Evolutionary conservation across 1,284 basidiomycete genomes (phyloP).

Genomic region (Trichosporon inkin): DNA sequence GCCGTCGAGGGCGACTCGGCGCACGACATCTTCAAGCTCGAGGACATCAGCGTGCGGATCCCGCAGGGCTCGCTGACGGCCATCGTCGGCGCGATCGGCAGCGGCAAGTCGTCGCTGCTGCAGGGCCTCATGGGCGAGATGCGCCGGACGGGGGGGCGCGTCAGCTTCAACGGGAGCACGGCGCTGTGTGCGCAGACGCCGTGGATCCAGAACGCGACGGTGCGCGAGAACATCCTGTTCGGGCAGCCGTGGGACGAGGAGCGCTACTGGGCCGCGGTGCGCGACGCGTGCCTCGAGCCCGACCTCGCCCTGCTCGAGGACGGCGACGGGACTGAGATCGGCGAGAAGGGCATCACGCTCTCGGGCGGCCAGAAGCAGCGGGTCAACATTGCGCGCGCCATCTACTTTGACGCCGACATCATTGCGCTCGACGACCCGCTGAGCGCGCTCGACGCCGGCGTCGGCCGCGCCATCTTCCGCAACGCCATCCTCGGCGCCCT

Average conservation of each 20-base stretch:
- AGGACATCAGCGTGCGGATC: slow-evolving; percentile 61
- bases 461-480: slow-evolving; percentile 76
- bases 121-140: slow-evolving; percentile 75
- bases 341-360: slow-evolving; percentile 64
- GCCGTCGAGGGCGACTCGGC: slow-evolving; percentile 38
- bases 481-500: slow-evolving; percentile 68
- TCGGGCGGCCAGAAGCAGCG: slow-evolving; percentile 52
- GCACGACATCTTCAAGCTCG: slow-evolving; percentile 62
- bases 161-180: slow-evolving; percentile 62
- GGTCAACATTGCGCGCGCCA: slow-evolving; percentile 65
- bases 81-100: slow-evolving; percentile 70
- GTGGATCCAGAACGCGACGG: slow-evolving; percentile 72
- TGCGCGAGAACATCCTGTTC: slow-evolving; percentile 76
- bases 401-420: slow-evolving; percentile 80
- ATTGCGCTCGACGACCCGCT: slow-evolving; percentile 81
- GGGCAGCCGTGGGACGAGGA: slow-evolving; percentile 73
- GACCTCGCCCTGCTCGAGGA: slow-evolving; percentile 76
- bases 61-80: slow-evolving; percentile 70
- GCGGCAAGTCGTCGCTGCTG: slow-evolving; percentile 59
- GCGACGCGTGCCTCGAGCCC: slow-evolving; percentile 67
- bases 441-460: slow-evolving; percentile 76
- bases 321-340: slow-evolving; percentile 83
- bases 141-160: slow-evolving; percentile 60
- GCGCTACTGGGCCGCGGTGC: slow-evolving; percentile 70
- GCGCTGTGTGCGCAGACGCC: slow-evolving; percentile 72